Conservation (phyloP, 768 basidiomycete genomes). For the Naganishia vishniacii region DNA sequence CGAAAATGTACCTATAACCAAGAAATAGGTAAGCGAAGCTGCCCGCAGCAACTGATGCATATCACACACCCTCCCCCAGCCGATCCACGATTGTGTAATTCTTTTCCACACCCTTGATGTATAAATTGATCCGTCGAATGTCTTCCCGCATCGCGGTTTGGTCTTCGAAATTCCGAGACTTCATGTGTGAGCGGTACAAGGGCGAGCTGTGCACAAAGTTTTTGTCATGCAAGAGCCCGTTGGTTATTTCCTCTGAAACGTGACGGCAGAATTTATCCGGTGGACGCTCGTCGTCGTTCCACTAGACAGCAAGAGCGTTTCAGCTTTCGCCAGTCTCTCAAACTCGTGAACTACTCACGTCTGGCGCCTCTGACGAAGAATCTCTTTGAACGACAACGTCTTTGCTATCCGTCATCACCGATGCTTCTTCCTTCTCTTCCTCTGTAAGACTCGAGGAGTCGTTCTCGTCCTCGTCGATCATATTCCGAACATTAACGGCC, state of each 20-base stretch:
- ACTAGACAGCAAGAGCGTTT: background rate
- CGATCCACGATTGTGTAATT: slow-evolving; percentile 80
- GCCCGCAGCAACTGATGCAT: background rate
- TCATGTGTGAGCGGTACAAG: slow-evolving; percentile 44
- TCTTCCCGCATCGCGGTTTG: slow-evolving; percentile 69
- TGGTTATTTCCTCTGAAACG: background rate
- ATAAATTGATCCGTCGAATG: slow-evolving; percentile 63
- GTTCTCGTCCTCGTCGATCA: background rate
- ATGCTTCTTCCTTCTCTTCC: slow-evolving; percentile 1
- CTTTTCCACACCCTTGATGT: slow-evolving; percentile 61
- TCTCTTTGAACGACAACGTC: background rate
- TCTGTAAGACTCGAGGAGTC: background rate
- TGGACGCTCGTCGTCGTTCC: no score
- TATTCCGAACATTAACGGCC: background rate
- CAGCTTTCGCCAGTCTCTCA: no score
- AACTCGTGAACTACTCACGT: background rate
- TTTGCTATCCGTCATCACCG: slow-evolving; percentile 2
- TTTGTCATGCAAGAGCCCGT: background rate
- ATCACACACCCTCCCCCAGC: slow-evolving; percentile 64
- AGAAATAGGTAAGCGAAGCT: background rate
- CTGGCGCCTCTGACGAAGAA: slow-evolving; percentile 6
- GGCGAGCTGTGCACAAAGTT: slow-evolving; percentile 5
- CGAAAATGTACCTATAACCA: slow-evolving; percentile 77
- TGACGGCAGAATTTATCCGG: background rate
- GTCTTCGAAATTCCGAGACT: slow-evolving; percentile 55